Evolutionary conservation across 345 rosid genomes (phyloP).

Genomic region (Sonneratia caseolaris): DNA sequence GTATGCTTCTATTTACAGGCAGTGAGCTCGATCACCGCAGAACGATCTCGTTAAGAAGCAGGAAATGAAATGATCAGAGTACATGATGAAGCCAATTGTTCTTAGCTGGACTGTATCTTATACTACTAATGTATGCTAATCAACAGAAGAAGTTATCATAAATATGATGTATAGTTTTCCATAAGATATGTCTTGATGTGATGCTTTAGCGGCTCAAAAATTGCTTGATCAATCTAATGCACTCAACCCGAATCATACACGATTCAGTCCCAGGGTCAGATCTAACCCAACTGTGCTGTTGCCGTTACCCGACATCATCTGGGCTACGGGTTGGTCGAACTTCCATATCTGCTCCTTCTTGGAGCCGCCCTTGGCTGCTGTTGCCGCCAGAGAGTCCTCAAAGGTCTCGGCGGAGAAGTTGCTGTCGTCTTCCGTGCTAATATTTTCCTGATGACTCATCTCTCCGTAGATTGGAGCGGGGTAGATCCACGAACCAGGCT

Average conservation of each 20-base stretch:
- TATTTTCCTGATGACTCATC: constrained; percentile 5
- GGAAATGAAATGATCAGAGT: too few relatives aligned
- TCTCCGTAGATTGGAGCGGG: constrained; percentile 9
- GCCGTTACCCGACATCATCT: neutral
- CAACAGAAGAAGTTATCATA: neutral
- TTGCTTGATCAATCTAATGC: neutral
- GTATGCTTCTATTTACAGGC: too few relatives aligned
- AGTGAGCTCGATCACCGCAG: too few relatives aligned
- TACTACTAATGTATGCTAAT: too few relatives aligned
- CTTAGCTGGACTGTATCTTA: too few relatives aligned
- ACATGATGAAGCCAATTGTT: too few relatives aligned
- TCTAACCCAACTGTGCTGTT: constrained; percentile 3
- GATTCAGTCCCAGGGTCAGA: constrained; percentile 1
- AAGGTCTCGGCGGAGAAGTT: constrained; percentile 13
- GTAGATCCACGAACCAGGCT: constrained; percentile 6
- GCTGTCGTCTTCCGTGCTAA: constrained; percentile 7
- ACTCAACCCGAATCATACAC: neutral
- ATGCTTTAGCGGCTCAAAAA: neutral
- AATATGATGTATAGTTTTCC: neutral
- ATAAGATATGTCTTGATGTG: neutral
- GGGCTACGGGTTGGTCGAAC: constrained; percentile 3
- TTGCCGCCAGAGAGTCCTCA: constrained; percentile 3
- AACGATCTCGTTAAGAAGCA: too few relatives aligned
- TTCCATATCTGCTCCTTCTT: constrained; percentile 2
- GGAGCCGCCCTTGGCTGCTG: neutral